Percentiles rank a stretch among this genome's conserved stretches.
These are phyloP conservation scores for Mrakiaceae sp. DNA, from an alignment of 1,284 basidiomycete species.

Conservation along the genomic window DNA sequence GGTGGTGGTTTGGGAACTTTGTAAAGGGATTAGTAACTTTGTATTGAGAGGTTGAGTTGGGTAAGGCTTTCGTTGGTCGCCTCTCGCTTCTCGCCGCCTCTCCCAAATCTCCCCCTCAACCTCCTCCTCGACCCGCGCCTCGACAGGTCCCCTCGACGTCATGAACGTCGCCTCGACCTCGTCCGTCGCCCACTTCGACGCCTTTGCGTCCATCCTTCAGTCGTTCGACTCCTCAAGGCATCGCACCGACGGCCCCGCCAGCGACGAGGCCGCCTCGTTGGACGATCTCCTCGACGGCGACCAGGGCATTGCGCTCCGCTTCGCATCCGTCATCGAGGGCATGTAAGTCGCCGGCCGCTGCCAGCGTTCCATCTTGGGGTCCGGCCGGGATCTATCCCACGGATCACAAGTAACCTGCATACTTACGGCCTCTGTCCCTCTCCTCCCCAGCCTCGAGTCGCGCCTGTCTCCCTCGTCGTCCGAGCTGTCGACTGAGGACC, in stretches of 20 bases:
- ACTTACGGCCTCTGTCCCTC: background rate
- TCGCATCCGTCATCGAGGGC: constrained; percentile 4
- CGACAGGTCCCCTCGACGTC: too few relatives aligned
- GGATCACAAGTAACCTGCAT: background rate
- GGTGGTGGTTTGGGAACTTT: too few relatives aligned
- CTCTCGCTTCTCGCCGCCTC: too few relatives aligned
- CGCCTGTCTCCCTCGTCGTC: constrained; percentile 3
- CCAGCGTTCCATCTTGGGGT: background rate
- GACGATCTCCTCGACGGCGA: constrained; percentile 3
- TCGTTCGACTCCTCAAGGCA: background rate
- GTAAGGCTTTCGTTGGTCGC: too few relatives aligned
- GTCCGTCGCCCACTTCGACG: background rate
- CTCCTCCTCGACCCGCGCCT: too few relatives aligned
- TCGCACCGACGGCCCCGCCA: background rate
- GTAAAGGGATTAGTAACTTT: too few relatives aligned
- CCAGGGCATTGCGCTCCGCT: constrained; percentile 2
- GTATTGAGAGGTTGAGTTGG: too few relatives aligned
- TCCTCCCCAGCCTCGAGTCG: background rate
- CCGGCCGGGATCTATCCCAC: background rate
- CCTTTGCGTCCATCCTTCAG: constrained; percentile 5
- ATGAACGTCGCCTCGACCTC: too few relatives aligned
- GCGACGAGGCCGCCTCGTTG: background rate
- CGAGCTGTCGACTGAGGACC: background rate
- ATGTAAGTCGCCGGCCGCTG: constrained; percentile 1
- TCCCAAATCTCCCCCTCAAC: too few relatives aligned